Base-by-base conservation (phyloP, 2,329 filamentous ascomycete species). In the Pseudocercospora cruenta region DNA sequence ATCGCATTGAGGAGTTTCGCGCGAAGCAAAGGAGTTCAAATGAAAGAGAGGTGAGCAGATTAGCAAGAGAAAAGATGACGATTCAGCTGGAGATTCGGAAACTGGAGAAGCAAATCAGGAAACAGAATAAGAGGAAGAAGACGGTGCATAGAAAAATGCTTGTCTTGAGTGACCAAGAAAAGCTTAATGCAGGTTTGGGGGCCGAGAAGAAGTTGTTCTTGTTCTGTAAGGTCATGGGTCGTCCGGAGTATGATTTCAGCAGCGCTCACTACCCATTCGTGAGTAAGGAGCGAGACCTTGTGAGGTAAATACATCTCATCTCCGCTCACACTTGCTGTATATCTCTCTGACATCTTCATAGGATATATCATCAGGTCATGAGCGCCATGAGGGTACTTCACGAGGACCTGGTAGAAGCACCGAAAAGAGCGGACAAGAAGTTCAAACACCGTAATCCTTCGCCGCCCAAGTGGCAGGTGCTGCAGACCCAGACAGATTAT, bases 391-490 rank as follows among this genome's bases (percentile, higher is more conserved):
- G 22, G n/a, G 45, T 62, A 5, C 47, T 62, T 12, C 31, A 62
- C 33, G n/a, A 54, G 12, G 60, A 62, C 21, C 9, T 53, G 7
- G 45, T 53, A 1, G 60, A 62, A 31, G 19, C 28, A 26, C 60
- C 60, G n/a, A 62, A 55, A 39, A 28, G 22, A 16, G 22, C 26
- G 22, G 60, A 62, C 60, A 26, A n/a, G 19, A 62, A 43, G 16
- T 62, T 62, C 60, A 62, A 62, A 47, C 60, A 28, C 45, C 60
- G 60, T 24, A 33, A 62, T 33, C 60, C 47, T 14, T 22, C 16
- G 14, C 24, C 60, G 9, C 28, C 45, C 7, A 51, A 62, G 19
- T 62, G 45, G 45, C 47, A 36, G 47, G 24, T 62, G 6, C 28
- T 62, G 8, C 33, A n/a, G 10, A 19, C 28, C 19, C n/a, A 22